Conservation (phyloP, 1,284 basidiomycete species). For the Cryptococcus sp. region DNA sequence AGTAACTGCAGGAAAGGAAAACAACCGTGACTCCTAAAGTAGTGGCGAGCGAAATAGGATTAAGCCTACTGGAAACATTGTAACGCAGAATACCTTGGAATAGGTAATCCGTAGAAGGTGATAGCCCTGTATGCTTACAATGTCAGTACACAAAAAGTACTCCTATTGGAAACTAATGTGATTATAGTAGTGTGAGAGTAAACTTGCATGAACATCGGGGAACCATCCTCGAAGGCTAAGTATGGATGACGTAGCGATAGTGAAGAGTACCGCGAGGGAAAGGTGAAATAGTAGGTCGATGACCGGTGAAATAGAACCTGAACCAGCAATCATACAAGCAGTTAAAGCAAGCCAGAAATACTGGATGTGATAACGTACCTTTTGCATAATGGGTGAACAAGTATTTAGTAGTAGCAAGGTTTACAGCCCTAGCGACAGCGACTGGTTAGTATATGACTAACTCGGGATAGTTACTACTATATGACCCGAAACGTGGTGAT, state of each 20-base stretch:
- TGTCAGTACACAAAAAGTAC: background rate
- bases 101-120: slow-evolving; percentile 9
- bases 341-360: slow-evolving; percentile 17
- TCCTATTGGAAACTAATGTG: background rate
- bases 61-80: background rate
- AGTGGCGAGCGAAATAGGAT: slow-evolving; percentile 8
- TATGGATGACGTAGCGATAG: slow-evolving; percentile 24
- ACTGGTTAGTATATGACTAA: slow-evolving; percentile 21
- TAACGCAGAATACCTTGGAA: slow-evolving; percentile 7
- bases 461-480: slow-evolving; percentile 29
- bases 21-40: slow-evolving; percentile 8
- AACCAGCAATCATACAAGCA: slow-evolving; percentile 29
- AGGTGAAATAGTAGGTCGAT: slow-evolving; percentile 32
- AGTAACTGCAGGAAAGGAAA: slow-evolving; percentile 8
- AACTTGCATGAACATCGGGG: slow-evolving; percentile 13
- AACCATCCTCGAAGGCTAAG: slow-evolving; percentile 25
- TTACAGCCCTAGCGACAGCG: slow-evolving; percentile 32
- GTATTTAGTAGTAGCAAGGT: slow-evolving; percentile 30
- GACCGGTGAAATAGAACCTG: slow-evolving; percentile 31
- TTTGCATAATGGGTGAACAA: slow-evolving; percentile 31
- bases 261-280: slow-evolving; percentile 31
- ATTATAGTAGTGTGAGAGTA: slow-evolving; percentile 7
- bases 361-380: slow-evolving; percentile 24
- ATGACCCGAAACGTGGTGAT: slow-evolving; percentile 38
- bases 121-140: slow-evolving; percentile 9